Evolutionary conservation across 192 early-diverging fungal genomes (phyloP), one percentile per base, ranked within the genome.

Genomic region (Coemansia sp.): DNA sequence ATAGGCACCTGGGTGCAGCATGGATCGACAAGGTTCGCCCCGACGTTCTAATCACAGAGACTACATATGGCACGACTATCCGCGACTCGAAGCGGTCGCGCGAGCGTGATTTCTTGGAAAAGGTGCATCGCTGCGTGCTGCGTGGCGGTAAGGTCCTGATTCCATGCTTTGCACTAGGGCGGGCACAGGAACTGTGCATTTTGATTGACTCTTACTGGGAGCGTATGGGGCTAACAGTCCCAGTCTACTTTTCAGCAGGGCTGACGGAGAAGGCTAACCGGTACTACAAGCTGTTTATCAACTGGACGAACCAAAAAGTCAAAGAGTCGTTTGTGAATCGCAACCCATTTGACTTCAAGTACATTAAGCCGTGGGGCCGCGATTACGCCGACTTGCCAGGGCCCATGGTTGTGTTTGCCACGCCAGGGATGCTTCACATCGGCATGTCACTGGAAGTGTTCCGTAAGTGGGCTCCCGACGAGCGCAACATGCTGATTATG

Each of bases 301-400:
- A 90, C 65, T 99, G 97, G 97, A 98, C 95, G 20, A 97, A 97
- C 77, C 92, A 98, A 83, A 96, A 96, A 70, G 92, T 99, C 74
- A 96, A 95, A 73, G 84, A 85, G 24, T 92, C 90, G 4, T 96
- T 97, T 87, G 92, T 93, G 5, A 88, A 95, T 38, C 86, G 91
- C 65, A 99, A 98, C 67, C 92, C 93, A 88, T 99, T 99, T 82
- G 95, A 97, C 67, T 99, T 97, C 76, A 92, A 94, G 67, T 87
- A 94, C 63, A 95, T 99, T 60, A 88, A 92, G 59, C 79, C 92
- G 3, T 97, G 91, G 89, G 87, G 91, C 51, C 83, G 83, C 9
- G 77, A 82, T 7, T 89, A 85, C 57, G 82, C 85, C 0, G 92
- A 94, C 53, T 66, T 87, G n/a, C 91, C 92, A 0, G 94, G 93